These are phyloP conservation scores for Pythium periplocum DNA, from an alignment of 352 stramenopile species.

Conservation along the genomic window DNA sequence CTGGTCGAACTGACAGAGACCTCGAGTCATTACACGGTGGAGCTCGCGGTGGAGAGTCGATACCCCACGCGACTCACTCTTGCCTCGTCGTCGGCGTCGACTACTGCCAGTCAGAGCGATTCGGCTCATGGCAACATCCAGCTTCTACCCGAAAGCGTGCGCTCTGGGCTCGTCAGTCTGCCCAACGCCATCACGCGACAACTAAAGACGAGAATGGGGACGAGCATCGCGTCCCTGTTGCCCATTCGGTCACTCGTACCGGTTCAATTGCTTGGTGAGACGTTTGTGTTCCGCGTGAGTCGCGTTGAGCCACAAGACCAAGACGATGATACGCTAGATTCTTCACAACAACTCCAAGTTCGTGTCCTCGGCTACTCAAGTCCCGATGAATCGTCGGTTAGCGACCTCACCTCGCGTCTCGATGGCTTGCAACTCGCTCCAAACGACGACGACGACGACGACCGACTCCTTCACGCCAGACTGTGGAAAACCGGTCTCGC, in stretches of 20 bases:
- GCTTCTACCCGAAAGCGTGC: conserved; percentile 35
- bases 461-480: conserved; percentile 15
- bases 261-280: conserved; percentile 43
- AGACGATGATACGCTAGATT: neutral
- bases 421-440: conserved; percentile 5
- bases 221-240: neutral
- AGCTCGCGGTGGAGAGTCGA: conserved; percentile 10
- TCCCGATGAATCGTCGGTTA: neutral
- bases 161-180: conserved; percentile 29
- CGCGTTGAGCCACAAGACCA: conserved; percentile 4
- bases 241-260: conserved; percentile 26
- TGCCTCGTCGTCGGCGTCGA: conserved; percentile 4
- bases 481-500: conserved; percentile 34
- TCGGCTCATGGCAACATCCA: neutral
- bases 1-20: neutral
- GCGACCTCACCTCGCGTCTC: conserved; percentile 1
- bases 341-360: neutral
- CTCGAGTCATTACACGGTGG: neutral
- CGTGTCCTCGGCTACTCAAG: neutral
- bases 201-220: conserved; percentile 12
- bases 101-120: neutral
- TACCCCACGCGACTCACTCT: conserved; percentile 9
- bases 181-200: conserved; percentile 30
- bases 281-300: conserved; percentile 41
- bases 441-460: conserved; percentile 11